Evolutionary conservation across 768 basidiomycete species (phyloP).

Genomic region (Lactarius vividus): DNA sequence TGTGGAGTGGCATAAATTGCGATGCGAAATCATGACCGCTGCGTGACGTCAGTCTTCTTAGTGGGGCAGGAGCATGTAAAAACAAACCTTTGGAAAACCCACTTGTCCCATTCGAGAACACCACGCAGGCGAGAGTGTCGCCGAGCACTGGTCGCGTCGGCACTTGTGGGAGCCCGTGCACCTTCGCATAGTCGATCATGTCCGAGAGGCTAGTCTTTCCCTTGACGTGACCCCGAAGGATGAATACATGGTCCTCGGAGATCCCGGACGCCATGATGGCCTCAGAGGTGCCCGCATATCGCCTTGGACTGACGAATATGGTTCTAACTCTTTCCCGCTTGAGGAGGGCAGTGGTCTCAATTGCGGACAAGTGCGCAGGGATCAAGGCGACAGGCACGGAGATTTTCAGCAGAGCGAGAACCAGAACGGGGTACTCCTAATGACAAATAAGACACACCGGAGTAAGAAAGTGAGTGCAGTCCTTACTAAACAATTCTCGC

Average conservation of each 20-base stretch:
- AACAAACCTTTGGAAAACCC: slow-evolving; percentile 65
- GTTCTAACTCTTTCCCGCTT: slow-evolving; percentile 49
- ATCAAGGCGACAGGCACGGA: slow-evolving; percentile 54
- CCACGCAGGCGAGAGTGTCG: slow-evolving; percentile 62
- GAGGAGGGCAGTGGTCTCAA: slow-evolving; percentile 53
- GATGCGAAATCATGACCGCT: slow-evolving; percentile 73
- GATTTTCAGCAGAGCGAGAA: slow-evolving; percentile 47
- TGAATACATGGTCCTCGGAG: slow-evolving; percentile 44
- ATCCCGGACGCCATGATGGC: slow-evolving; percentile 37
- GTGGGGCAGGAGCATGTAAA: not conserved
- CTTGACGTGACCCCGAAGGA: slow-evolving; percentile 43
- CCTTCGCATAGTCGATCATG: slow-evolving; percentile 42
- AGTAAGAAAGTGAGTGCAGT: not conserved
- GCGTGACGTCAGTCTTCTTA: not conserved
- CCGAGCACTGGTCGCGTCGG: slow-evolving; percentile 44
- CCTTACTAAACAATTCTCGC: slow-evolving; percentile 64
- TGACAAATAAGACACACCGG: slow-evolving; percentile 1
- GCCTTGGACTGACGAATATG: slow-evolving; percentile 50
- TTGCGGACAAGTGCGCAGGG: slow-evolving; percentile 53
- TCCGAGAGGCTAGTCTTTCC: slow-evolving; percentile 46
- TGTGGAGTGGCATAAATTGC: slow-evolving; percentile 47
- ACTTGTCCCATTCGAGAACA: slow-evolving; percentile 78
- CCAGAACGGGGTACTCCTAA: slow-evolving; percentile 54
- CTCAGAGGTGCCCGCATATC: slow-evolving; percentile 41
- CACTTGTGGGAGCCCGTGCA: slow-evolving; percentile 39